Percentiles rank a stretch among this genome's conserved stretches.
Evolutionary conservation across 192 early-diverging fungal genomes (phyloP).

Genomic region (Kappamyces sp.): DNA sequence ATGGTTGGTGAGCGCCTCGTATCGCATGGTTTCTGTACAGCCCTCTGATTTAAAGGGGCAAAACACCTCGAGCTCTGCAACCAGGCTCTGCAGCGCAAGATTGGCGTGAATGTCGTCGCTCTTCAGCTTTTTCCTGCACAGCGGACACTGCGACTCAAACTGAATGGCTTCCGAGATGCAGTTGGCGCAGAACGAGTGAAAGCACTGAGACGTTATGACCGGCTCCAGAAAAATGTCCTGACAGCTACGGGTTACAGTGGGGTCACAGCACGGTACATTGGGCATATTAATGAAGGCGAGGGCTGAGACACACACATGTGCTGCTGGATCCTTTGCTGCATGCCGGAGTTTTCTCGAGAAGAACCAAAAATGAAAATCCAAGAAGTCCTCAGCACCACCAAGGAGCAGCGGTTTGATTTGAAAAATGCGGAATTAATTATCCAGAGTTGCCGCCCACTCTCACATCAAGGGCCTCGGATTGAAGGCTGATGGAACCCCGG

Average conservation of each 20-base stretch:
- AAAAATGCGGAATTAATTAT: background rate
- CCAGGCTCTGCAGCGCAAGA: slow-evolving; percentile 43
- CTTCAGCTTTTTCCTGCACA: slow-evolving; percentile 43
- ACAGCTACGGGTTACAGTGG: slow-evolving; percentile 29
- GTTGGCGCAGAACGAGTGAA: slow-evolving; percentile 55
- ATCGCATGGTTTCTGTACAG: slow-evolving; percentile 38
- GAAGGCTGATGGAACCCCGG: slow-evolving; percentile 77
- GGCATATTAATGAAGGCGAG: slow-evolving; percentile 14
- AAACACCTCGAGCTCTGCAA: slow-evolving; percentile 47
- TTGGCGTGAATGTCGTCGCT: slow-evolving; percentile 53
- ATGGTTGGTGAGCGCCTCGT: slow-evolving; percentile 45
- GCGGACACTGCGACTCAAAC: slow-evolving; percentile 50
- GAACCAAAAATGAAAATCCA: slow-evolving; percentile 74
- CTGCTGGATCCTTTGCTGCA: background rate
- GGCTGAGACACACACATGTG: slow-evolving; percentile 13
- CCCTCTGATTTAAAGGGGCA: slow-evolving; percentile 48
- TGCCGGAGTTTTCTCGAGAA: background rate
- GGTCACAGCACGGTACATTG: background rate
- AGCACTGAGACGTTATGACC: slow-evolving; percentile 51
- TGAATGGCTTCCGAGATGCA: slow-evolving; percentile 52
- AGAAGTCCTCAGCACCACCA: slow-evolving; percentile 81
- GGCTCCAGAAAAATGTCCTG: slow-evolving; percentile 53
- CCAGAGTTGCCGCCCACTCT: slow-evolving; percentile 79
- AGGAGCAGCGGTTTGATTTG: slow-evolving; percentile 71
- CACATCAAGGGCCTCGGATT: slow-evolving; percentile 96